Evolutionary conservation across 306 rosid genomes (phyloP), one percentile per base, ranked within the genome.

Genomic region (Cucurbita argyrosperma): DNA sequence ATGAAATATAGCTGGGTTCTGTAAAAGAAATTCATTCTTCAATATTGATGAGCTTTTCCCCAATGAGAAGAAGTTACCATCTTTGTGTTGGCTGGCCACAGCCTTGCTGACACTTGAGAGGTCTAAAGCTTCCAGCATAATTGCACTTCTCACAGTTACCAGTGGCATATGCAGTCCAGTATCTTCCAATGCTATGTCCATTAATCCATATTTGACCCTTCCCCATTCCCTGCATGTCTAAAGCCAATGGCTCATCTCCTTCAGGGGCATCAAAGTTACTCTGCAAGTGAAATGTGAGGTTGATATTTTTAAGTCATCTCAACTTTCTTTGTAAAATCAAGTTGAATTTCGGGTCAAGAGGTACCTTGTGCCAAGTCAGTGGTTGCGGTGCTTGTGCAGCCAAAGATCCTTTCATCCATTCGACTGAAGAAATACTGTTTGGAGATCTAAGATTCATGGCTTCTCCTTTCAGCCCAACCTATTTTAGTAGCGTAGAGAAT

Each of bases 151-250:
- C 76, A 88, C 99, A 95, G 72, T 86, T 76, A 75, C 99, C 96
- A 65, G 75, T 76, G 56, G 97, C 96, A 43, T 52, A 81, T 38
- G 91, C 95, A 23, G 96, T 95, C 99, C 99, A 95, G 83, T 95
- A 91, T 84, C 99, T 88, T 71, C 97, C 99, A 74, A 95, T 88
- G 62, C 96, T 91, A 83, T 84, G 80, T 18, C 96, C 97, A 58
- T 95, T 95, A 45, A 95, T 91, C 99, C 99, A 95, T 84, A 95
- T 83, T 82, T 95, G 99, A 65, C 99, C 99, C 83, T 95, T 95
- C 19, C 99, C 99, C 99, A 95, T 95, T 57, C 96, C 96, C 78
- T 79, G 85, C 96, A 95, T 89, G 82, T 95, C 96, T 84, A 95
- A 76, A 60, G 99, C 99, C 84, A 95, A 81, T 2, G 97, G 97